A percentile compares a stretch with the other conserved stretches of the same genome.
phyloP scores from a whole-genome alignment of 805 yeast species.

The Tetrapisispora taiwanensis region DNA sequence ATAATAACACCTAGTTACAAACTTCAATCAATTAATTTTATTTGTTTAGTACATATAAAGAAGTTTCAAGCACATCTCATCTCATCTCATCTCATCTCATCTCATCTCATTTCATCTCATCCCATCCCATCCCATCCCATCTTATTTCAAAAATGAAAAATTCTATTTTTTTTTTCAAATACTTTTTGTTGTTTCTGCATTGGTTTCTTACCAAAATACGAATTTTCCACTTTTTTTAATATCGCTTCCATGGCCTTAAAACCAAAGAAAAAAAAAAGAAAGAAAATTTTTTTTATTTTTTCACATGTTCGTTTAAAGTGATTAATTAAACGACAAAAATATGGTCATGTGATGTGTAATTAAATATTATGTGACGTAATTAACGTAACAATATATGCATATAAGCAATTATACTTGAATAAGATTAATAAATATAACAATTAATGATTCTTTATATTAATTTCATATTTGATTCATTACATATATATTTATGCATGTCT shows the following conservation, averaged over 20 bases:
- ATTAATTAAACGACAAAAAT: background rate
- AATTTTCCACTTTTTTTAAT: too few species aligned
- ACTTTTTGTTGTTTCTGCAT: background rate
- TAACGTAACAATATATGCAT: background rate
- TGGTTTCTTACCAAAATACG: background rate
- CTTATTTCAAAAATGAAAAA: background rate
- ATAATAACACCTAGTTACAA: background rate
- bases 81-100: constrained; percentile 20
- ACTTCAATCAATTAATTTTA: background rate
- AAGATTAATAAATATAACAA: too few species aligned
- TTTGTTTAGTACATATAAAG: too few species aligned
- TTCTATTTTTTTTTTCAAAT: too few species aligned
- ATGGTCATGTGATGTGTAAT: background rate
- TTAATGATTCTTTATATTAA: too few species aligned
- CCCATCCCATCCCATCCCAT: constrained; percentile 10
- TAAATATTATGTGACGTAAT: background rate
- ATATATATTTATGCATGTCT: too few species aligned
- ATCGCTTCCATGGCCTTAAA: background rate
- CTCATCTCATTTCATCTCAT: background rate
- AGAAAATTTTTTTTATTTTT: too few species aligned
- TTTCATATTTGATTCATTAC: too few species aligned
- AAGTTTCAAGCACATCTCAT: constrained; percentile 7
- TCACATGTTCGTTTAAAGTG: background rate
- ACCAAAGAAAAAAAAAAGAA: background rate
- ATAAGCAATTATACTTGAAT: too few species aligned